Percentiles rank a stretch among this genome's conserved stretches.
phyloP scores from a whole-genome alignment of 148 eudicot genomes.

The Nepenthes gracilis region DNA sequence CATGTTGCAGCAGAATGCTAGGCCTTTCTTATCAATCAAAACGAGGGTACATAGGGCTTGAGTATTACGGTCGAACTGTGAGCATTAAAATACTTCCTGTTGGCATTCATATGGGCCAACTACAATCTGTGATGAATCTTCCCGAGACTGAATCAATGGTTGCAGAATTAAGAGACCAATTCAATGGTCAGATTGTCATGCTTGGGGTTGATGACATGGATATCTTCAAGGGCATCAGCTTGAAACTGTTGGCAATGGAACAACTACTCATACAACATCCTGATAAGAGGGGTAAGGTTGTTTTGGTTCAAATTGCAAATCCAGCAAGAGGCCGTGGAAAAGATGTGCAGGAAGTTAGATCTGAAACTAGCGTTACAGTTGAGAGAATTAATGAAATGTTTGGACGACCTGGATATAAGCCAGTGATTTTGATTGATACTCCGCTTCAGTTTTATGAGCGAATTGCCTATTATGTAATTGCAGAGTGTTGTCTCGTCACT shows the following conservation, averaged over 20 bases:
- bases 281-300: slow-evolving; percentile 3
- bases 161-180: not conserved
- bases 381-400: slow-evolving; percentile 2
- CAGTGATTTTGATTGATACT: not conserved
- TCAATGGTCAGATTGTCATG: slow-evolving; percentile 2
- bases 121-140: slow-evolving; percentile 3
- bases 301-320: slow-evolving; percentile 4
- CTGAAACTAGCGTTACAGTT: not conserved
- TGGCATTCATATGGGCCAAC: slow-evolving; percentile 3
- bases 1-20: slow-evolving; percentile 15
- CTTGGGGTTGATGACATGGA: slow-evolving; percentile 8
- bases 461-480: slow-evolving; percentile 4
- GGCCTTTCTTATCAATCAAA: slow-evolving; percentile 11
- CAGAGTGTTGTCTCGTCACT: slow-evolving; percentile 4
- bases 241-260: slow-evolving; percentile 4
- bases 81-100: slow-evolving; percentile 12
- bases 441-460: slow-evolving; percentile 6
- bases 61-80: slow-evolving; percentile 12
- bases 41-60: slow-evolving; percentile 13
- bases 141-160: not conserved
- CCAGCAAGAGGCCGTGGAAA: slow-evolving; percentile 4
- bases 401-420: slow-evolving; percentile 1
- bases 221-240: slow-evolving; percentile 6
- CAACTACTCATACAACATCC: slow-evolving; percentile 1
- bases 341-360: slow-evolving; percentile 4